Conservation (phyloP, 306 rosid genomes). For the Quercus aquifolioides region DNA sequence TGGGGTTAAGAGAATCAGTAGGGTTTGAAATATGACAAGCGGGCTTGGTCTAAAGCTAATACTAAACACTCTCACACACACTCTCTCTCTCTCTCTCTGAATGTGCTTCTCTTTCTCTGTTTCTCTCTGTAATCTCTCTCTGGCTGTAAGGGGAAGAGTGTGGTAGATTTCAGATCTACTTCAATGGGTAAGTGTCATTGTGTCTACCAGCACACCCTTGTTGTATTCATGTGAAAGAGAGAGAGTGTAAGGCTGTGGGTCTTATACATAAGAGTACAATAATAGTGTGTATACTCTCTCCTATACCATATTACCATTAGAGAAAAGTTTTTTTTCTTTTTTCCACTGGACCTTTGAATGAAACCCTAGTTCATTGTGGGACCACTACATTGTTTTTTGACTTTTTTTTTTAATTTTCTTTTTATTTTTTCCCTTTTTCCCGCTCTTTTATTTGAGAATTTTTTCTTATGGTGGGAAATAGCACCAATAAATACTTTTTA, state of each 20-base stretch:
- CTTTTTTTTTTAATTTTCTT: not conserved
- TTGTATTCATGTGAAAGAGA: not conserved
- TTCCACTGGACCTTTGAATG: not conserved
- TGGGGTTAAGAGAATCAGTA: slow-evolving; percentile 18
- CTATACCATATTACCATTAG: not conserved
- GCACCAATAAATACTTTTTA: not conserved
- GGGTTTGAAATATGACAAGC: slow-evolving; percentile 40
- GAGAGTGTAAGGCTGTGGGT: too few species aligned
- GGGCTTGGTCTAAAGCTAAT: slow-evolving; percentile 2
- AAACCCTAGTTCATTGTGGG: not conserved
- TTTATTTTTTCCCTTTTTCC: not conserved
- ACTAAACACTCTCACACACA: not conserved
- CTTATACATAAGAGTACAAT: not conserved
- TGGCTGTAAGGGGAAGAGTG: slow-evolving; percentile 40
- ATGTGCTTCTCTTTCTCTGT: not conserved
- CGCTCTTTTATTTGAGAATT: not conserved
- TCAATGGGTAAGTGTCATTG: slow-evolving; percentile 21
- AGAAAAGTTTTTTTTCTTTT: not conserved
- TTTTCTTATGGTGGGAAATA: too few species aligned
- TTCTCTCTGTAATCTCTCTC: slow-evolving; percentile 14
- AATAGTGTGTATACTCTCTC: not conserved
- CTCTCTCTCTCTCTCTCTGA: not conserved
- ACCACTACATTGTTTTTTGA: not conserved
- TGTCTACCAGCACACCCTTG: not conserved
- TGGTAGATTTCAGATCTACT: slow-evolving; percentile 60